phyloP scores from a whole-genome alignment of 1,139 yeast genomes.

The Spencermartinsiella ligniputridi region DNA sequence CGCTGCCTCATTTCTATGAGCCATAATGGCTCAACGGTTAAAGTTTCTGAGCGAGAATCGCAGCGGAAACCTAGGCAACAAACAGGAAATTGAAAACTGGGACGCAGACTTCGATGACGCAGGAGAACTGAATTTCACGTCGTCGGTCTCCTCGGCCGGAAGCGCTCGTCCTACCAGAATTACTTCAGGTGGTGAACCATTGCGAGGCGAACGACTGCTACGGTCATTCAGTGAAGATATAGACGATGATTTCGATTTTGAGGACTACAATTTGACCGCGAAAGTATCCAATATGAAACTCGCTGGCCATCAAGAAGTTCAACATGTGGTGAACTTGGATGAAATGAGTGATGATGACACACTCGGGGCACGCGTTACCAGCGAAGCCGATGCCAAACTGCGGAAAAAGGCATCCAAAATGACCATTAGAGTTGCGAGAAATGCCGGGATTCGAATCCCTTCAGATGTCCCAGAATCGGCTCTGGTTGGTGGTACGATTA shows the following conservation, averaged over 20 bases:
- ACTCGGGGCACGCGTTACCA: slow-evolving; percentile 2
- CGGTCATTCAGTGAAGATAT: slow-evolving; percentile 5
- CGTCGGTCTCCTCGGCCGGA: slow-evolving; percentile 18
- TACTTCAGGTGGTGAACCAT: background rate
- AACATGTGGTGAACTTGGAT: slow-evolving; percentile 5
- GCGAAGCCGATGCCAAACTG: slow-evolving; percentile 1
- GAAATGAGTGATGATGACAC: slow-evolving; percentile 7
- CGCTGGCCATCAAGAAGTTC: background rate
- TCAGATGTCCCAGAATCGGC: background rate
- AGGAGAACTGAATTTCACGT: slow-evolving; percentile 11
- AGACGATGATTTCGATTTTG: slow-evolving; percentile 8
- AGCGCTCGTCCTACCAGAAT: background rate
- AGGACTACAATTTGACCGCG: slow-evolving; percentile 7
- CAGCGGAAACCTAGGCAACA: background rate
- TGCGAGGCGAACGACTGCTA: background rate
- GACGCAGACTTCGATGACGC: slow-evolving; percentile 24
- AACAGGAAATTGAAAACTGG: slow-evolving; percentile 18
- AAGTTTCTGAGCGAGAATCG: background rate
- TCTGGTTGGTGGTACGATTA: background rate
- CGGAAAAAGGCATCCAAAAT: slow-evolving; percentile 8
- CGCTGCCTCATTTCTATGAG: too few species aligned
- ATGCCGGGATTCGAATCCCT: background rate
- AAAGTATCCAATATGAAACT: slow-evolving; percentile 8
- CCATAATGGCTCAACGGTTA: background rate
- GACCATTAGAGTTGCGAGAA: slow-evolving; percentile 5